These are phyloP conservation scores for Cladosporium cucumerinum DNA, from an alignment of 2,329 filamentous ascomycete genomes.

Conservation along the genomic window DNA sequence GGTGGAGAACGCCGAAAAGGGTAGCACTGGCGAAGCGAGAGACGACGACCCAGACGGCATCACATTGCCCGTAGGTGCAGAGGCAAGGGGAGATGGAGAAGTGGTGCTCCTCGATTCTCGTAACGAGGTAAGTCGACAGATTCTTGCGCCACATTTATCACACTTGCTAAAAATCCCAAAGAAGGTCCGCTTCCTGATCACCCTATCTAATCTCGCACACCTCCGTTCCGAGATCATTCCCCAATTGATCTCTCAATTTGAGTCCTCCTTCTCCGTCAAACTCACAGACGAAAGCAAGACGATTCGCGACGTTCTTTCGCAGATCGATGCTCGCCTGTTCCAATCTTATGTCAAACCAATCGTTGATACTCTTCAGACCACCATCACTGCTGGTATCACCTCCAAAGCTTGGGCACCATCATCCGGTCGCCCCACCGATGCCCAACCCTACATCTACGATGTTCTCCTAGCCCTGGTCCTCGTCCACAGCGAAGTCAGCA, in stretches of 20 bases:
- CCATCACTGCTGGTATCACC: slow-evolving; percentile 70
- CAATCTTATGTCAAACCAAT: slow-evolving; percentile 83
- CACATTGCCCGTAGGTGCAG: slow-evolving; percentile 32
- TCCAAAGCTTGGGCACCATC: slow-evolving; percentile 67
- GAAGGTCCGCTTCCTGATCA: slow-evolving; percentile 79
- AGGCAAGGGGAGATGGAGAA: slow-evolving; percentile 19
- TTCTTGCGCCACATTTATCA: neutral
- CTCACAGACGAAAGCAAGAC: slow-evolving; percentile 90
- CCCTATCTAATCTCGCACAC: slow-evolving; percentile 83
- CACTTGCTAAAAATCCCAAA: slow-evolving; percentile 18
- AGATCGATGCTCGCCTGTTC: slow-evolving; percentile 90
- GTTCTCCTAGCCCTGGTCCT: slow-evolving; percentile 81
- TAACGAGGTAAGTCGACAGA: slow-evolving; percentile 43
- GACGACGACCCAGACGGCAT: slow-evolving; percentile 53
- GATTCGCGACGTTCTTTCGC: slow-evolving; percentile 81
- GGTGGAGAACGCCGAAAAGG: slow-evolving; percentile 89
- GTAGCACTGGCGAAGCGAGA: slow-evolving; percentile 57
- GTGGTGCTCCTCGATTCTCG: slow-evolving; percentile 41
- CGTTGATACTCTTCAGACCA: slow-evolving; percentile 63
- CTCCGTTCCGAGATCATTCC: slow-evolving; percentile 81
- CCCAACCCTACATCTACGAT: slow-evolving; percentile 85
- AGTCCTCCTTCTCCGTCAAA: slow-evolving; percentile 89
- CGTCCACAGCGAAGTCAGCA: slow-evolving; percentile 64
- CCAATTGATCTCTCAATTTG: slow-evolving; percentile 85
- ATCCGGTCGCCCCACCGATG: slow-evolving; percentile 62